A percentile compares a stretch with the other conserved stretches of the same genome.
phyloP scores from a whole-genome alignment of 2,329 filamentous ascomycete genomes.

The Neurospora crassa region DNA sequence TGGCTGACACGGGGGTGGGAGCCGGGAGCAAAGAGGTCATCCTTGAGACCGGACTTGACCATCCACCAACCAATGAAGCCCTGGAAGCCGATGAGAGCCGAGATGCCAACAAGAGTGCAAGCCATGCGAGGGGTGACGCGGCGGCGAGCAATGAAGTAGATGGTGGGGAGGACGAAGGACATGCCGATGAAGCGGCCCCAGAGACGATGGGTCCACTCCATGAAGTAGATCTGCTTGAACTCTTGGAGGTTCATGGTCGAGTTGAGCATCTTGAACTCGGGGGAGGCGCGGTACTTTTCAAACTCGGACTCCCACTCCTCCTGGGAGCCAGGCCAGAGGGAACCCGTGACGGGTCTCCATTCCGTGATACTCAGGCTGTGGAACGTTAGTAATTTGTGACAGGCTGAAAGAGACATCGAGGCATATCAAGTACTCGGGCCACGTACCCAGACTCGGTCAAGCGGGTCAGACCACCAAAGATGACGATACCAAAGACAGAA shows the following conservation, averaged over 20 bases:
- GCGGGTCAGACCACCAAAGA: conserved; percentile 87
- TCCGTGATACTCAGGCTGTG: conserved; percentile 89
- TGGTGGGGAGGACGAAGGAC: conserved; percentile 77
- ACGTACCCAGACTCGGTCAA: conserved; percentile 86
- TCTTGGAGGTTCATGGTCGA: conserved; percentile 85
- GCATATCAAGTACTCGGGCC: background rate
- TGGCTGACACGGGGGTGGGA: conserved; percentile 88
- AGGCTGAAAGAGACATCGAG: conserved; percentile 10
- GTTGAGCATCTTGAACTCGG: conserved; percentile 88
- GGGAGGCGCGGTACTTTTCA: conserved; percentile 80
- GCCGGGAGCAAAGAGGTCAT: conserved; percentile 87
- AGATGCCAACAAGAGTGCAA: conserved; percentile 69
- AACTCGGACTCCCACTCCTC: conserved; percentile 91
- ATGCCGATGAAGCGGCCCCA: conserved; percentile 91
- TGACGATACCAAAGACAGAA: conserved; percentile 93
- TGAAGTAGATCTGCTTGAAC: conserved; percentile 98
- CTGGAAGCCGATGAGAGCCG: conserved; percentile 84
- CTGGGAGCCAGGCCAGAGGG: conserved; percentile 67
- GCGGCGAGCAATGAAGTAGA: conserved; percentile 77
- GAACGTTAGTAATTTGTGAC: conserved; percentile 2
- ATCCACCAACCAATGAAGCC: conserved; percentile 99
- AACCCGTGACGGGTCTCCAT: conserved; percentile 95
- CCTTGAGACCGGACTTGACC: conserved; percentile 93
- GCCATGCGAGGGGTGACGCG: conserved; percentile 74
- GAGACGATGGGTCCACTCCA: conserved; percentile 95